These are phyloP conservation scores for Dothidotthia symphoricarpi DNA, from an alignment of 2,329 filamentous ascomycete genomes.

Conservation along the genomic window DNA sequence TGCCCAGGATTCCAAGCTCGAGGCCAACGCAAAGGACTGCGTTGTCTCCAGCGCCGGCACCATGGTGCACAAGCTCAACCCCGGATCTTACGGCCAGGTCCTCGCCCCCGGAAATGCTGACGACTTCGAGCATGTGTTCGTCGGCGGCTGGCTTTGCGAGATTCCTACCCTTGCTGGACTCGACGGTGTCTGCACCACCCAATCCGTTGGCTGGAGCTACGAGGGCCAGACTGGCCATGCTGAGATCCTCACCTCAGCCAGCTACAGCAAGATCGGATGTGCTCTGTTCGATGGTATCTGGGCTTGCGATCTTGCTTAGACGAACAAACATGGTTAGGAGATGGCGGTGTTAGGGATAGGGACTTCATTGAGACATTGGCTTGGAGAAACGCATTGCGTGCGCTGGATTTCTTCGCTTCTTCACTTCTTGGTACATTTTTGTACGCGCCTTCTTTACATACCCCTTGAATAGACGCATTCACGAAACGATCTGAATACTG, in stretches of 20 bases:
- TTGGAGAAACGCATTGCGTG: slow-evolving; percentile 10
- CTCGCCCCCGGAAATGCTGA: slow-evolving; percentile 27
- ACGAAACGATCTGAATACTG: slow-evolving; percentile 12
- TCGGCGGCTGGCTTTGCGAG: slow-evolving; percentile 41
- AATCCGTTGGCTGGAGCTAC: slow-evolving; percentile 31
- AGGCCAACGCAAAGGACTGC: slow-evolving; percentile 26
- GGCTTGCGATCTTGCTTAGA: slow-evolving; percentile 35
- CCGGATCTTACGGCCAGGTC: slow-evolving; percentile 29
- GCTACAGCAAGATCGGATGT: slow-evolving; percentile 36
- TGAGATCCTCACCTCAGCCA: slow-evolving; percentile 27
- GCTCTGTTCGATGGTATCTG: slow-evolving; percentile 24
- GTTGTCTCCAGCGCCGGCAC: slow-evolving; percentile 26
- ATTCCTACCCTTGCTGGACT: slow-evolving; percentile 26
- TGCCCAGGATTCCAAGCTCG: slow-evolving; percentile 18
- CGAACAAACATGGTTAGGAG: slow-evolving; percentile 6
- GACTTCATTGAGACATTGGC: slow-evolving; percentile 8
- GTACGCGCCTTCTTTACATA: slow-evolving; percentile 21
- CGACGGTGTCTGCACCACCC: slow-evolving; percentile 21
- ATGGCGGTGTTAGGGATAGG: slow-evolving; percentile 7
- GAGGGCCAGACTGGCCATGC: slow-evolving; percentile 34
- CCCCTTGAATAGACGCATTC: slow-evolving; percentile 12
- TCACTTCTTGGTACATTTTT: slow-evolving; percentile 19
- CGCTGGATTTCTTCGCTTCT: slow-evolving; percentile 12
- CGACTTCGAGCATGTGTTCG: slow-evolving; percentile 32
- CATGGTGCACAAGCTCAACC: slow-evolving; percentile 36